Percentiles rank a stretch among this genome's conserved stretches.
phyloP scores from a whole-genome alignment of 495 filamentous ascomycete species.

The Trichoderma orchidacearum region DNA sequence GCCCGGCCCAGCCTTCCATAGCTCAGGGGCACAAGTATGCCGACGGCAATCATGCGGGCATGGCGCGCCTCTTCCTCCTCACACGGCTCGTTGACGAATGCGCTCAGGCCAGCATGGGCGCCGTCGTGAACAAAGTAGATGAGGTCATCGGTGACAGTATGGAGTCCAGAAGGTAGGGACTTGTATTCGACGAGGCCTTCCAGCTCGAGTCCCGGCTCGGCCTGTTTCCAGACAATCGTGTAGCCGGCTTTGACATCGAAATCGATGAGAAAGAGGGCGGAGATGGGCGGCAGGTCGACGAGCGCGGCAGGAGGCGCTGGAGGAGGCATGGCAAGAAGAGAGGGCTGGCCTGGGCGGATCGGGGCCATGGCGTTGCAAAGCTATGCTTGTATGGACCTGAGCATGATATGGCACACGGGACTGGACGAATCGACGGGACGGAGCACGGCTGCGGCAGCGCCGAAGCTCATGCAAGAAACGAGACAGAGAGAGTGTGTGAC shows the following conservation, averaged over 20 bases:
- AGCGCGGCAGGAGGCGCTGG: slow-evolving; percentile 15
- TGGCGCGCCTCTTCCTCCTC: slow-evolving; percentile 62
- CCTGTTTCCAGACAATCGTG: slow-evolving; percentile 76
- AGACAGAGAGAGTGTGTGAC: background rate
- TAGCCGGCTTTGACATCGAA: slow-evolving; percentile 81
- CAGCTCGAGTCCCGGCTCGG: slow-evolving; percentile 58
- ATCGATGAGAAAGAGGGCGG: slow-evolving; percentile 71
- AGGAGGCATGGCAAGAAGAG: slow-evolving; percentile 29
- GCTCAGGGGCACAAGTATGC: slow-evolving; percentile 72
- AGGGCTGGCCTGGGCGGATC: slow-evolving; percentile 33
- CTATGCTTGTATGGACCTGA: background rate
- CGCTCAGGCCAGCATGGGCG: slow-evolving; percentile 76
- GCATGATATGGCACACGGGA: background rate
- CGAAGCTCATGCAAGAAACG: background rate
- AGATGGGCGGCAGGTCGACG: slow-evolving; percentile 55
- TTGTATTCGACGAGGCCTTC: slow-evolving; percentile 92
- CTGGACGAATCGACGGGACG: background rate
- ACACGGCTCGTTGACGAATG: slow-evolving; percentile 77
- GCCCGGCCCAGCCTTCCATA: slow-evolving; percentile 76
- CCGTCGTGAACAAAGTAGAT: slow-evolving; percentile 83
- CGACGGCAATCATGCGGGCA: slow-evolving; percentile 86
- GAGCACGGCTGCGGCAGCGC: too few relatives aligned
- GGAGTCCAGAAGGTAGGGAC: slow-evolving; percentile 78
- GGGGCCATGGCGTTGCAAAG: slow-evolving; percentile 30
- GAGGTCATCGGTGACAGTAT: slow-evolving; percentile 76